Base-by-base conservation (phyloP, 306 rosid species). In the Acacia crassicarpa region DNA sequence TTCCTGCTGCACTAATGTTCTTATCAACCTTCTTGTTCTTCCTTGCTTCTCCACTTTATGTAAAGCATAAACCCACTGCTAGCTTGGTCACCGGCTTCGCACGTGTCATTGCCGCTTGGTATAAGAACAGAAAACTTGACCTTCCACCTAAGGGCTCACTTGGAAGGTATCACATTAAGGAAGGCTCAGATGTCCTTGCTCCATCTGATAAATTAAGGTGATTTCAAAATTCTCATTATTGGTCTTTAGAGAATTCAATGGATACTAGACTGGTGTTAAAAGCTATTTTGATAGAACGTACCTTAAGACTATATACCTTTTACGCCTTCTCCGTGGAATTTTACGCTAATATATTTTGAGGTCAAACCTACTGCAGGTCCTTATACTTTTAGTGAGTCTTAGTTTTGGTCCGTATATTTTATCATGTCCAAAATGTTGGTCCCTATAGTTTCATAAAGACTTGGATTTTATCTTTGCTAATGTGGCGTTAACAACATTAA, bases 151-250 rank as follows among this genome's bases (percentile, higher is more conserved):
- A 9, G 41, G 35, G 49, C 80, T 85, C 87, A 7, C 33, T 59
- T 51, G 78, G 82, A 25, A 49, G 78, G 82, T 90, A 88, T 78
- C 83, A 89, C 78, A 85, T 74, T 6, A 70, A 45, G 62, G 83
- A 80, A 76, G 90, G 85, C 78, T 87, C 94, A 0, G 63, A 78
- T 58, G 80, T 81, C 80, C 27, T 86, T 49, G 76, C 78, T 65
- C 97, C 96, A 72, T 75, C 93, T 15, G 83, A 79, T 69, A 91
- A 84, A 78, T 71, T 93, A 72, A 90, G 96, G 97, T 93, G 81
- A 40, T 62, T 17, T 45, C 44, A 61, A 68, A 65, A 53, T 62
- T 33, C 44, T 27, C 40, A 19, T 66, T 53, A 6, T 53, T 19
- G 6, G 8, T 14, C n/a, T 16, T 49, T 49, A 49, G 56, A 53